A percentile compares a stretch with the other conserved stretches of the same genome.
These are phyloP conservation scores for Acer yangbiense DNA, from an alignment of 345 rosid species.

Conservation along the genomic window DNA sequence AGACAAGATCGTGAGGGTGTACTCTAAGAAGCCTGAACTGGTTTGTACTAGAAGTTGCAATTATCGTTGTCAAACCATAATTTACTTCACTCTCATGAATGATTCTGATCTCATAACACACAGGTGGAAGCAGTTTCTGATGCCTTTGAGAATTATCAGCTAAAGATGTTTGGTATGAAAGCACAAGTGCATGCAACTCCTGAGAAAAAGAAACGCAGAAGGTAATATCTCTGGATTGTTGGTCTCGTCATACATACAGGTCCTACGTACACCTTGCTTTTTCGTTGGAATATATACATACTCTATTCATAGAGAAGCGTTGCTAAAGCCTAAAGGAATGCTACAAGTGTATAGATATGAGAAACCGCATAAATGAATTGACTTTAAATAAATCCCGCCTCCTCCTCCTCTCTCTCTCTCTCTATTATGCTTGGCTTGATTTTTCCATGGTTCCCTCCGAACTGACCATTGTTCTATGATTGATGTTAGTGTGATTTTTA, in stretches of 20 bases:
- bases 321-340: background rate
- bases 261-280: background rate
- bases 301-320: background rate
- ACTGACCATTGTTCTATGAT: too few species aligned
- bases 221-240: conserved; percentile 7
- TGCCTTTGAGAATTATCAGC: conserved; percentile 52
- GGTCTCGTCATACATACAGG: background rate
- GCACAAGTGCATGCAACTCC: conserved; percentile 40
- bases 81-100: background rate
- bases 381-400: background rate
- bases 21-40: conserved; percentile 59
- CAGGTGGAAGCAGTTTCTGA: conserved; percentile 50
- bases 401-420: background rate
- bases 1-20: conserved; percentile 59
- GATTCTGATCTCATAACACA: background rate
- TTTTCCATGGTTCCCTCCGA: too few species aligned
- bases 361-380: background rate
- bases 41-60: conserved; percentile 24
- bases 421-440: background rate
- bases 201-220: conserved; percentile 34
- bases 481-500: too few species aligned
- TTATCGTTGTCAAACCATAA: background rate
- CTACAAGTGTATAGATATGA: background rate
- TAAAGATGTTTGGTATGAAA: conserved; percentile 31
- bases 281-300: background rate